Conservation (phyloP, 2,329 filamentous ascomycete genomes). For the Pseudogymnoascus sp. region DNA sequence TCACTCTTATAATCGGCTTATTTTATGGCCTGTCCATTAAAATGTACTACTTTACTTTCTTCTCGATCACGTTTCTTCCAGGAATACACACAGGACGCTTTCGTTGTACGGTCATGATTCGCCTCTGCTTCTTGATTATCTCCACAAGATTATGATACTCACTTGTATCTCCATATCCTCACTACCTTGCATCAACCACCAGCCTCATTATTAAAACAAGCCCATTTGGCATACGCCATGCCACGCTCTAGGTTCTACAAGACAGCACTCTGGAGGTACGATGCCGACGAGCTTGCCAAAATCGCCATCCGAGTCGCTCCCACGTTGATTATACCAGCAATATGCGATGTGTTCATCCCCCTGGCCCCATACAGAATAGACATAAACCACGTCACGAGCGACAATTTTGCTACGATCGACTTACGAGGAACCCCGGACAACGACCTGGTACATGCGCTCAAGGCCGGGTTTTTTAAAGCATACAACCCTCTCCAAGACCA, state of each 20-base stretch:
- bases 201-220: not conserved
- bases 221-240: not conserved
- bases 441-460: not conserved
- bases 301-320: not conserved
- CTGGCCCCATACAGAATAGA: not conserved
- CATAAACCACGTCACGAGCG: not conserved
- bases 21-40: too few relatives aligned
- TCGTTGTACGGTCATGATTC: too few relatives aligned
- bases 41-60: too few relatives aligned
- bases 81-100: too few relatives aligned
- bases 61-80: too few relatives aligned
- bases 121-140: not conserved
- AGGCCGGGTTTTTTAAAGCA: not conserved
- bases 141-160: not conserved
- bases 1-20: too few relatives aligned
- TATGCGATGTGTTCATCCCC: not conserved
- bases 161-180: not conserved
- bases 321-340: not conserved
- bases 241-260: not conserved
- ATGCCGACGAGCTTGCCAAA: not conserved
- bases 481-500: not conserved
- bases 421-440: not conserved
- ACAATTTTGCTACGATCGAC: not conserved
- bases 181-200: not conserved
- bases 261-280: not conserved